A percentile compares a stretch with the other conserved stretches of the same genome.
phyloP scores from a whole-genome alignment of 495 filamentous ascomycete species.

The Aspergillus avenaceus region DNA sequence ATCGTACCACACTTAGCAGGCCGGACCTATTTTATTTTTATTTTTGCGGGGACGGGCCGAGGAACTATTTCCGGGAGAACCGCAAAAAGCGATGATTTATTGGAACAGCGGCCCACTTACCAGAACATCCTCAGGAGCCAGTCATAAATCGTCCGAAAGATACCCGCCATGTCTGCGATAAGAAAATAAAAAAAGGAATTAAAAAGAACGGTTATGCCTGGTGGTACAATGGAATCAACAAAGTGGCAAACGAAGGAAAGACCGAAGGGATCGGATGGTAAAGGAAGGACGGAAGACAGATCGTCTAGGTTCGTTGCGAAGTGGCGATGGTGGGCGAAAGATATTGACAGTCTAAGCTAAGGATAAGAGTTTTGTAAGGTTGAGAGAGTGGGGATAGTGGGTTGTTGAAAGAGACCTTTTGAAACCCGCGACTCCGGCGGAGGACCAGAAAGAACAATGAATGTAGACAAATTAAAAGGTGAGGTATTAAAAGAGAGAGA shows the following conservation, averaged over 20 bases:
- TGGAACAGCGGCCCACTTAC: conserved; percentile 59
- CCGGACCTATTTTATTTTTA: conserved; percentile 16
- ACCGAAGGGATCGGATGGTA: background rate
- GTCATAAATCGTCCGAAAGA: conserved; percentile 95
- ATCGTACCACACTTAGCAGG: conserved; percentile 20
- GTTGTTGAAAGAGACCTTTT: conserved; percentile 13
- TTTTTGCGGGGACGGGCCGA: conserved; percentile 38
- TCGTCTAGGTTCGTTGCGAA: conserved; percentile 1
- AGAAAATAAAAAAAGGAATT: too few species aligned
- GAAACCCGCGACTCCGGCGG: conserved; percentile 10
- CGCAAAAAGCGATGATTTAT: conserved; percentile 15
- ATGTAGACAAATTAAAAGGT: conserved; percentile 14
- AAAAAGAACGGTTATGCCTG: background rate
- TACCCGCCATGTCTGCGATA: conserved; percentile 61
- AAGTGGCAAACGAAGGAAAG: background rate
- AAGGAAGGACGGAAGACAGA: background rate
- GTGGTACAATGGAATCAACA: background rate
- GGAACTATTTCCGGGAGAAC: conserved; percentile 17
- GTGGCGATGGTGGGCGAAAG: conserved; percentile 15
- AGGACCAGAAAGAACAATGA: conserved; percentile 11
- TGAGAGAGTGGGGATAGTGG: conserved; percentile 14
- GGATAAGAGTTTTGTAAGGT: conserved; percentile 16
- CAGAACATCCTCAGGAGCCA: conserved; percentile 97
- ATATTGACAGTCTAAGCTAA: conserved; percentile 16
- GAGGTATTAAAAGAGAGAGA: conserved; percentile 7